Base-by-base conservation (phyloP, 2,329 filamentous ascomycete species). In the Akanthomyces lecanii region DNA sequence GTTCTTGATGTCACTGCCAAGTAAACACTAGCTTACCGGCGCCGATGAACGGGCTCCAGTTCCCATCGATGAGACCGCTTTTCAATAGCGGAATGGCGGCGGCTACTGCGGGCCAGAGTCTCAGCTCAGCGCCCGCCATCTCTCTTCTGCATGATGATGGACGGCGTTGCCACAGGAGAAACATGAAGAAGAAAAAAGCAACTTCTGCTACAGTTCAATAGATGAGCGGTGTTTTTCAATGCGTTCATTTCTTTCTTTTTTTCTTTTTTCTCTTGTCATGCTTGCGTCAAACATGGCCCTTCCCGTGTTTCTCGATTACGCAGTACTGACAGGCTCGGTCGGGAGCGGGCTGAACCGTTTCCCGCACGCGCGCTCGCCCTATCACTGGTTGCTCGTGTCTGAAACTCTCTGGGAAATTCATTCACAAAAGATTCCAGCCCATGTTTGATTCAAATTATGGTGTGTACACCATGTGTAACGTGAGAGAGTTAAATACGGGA, bases 391-490 rank as follows among this genome's bases (percentile, higher is more conserved):
- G 6, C 28, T 30, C 6, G 28, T 30, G 28, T 30, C 28, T 30
- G 28, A 30, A 6, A 4, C 28, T 30, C 28, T 30, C 28, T 30
- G 4, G 28, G 28, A 6, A 4, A 30, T 40, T 40, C 38, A 16
- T 16, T 16, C 2, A 40, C 38, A 40, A 40, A 16, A 16, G 38
- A 36, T 11, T 2, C 6, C 38, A 40, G 3, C 38, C 33, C 38
- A 40, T 50, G n/a, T 25, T 18, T 50, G 23, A 50, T 16, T 16
- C 38, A 25, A 48, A 58, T 36, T 38, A 50, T 48, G 47, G 57
- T 60, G 57, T 44, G 23, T 52, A 18, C 57, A 60, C 38, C 47
- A 42, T 59, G 57, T 59, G 56, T 50, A 59, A 59, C 56, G 33
- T 42, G 7, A 14, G 11, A 3, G 18, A 33, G 47, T 3, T n/a